Base-by-base conservation (phyloP, 2,329 filamentous ascomycete species). In the Exophiala sideris region DNA sequence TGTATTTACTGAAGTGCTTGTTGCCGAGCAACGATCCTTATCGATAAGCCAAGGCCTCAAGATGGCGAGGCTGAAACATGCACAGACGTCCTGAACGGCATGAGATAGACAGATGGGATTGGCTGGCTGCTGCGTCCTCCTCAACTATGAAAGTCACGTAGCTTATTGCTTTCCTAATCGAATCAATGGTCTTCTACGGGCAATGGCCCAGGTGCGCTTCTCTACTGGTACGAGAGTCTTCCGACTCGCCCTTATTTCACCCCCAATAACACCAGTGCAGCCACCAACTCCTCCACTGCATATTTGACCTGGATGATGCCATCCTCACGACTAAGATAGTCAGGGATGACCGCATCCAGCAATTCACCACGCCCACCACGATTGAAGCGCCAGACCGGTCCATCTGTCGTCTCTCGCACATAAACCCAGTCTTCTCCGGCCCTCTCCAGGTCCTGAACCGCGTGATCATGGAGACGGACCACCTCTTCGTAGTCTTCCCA, bases 251-350 rank as follows among this genome's bases (percentile, higher is more conserved):
- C 48, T 16, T 49, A 34, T 18, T 45, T 21, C 12, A 56, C 34
- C 7, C 54, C 54, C 41, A 56, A 33, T n/a, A 52, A 21, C 10
- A 21, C 50, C 44, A 56, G 44, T 45, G 35, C 49, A n/a, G n/a
- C 32, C 40, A 45, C 45, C 45, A 56, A n/a, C 18, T 39, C 45
- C 33, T n/a, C 50, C 47, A 46, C 46, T 24, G 44, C 54, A 39
- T 5, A 16, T 20, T 38, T 20, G 11, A 47, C 39, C 32, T 41
- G 39, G 8, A 48, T 7, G 18, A n/a, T 44, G 20, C 18, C n/a
- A 3, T n/a, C 41, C 24, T 29, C 24, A 29, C 24, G 24, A 29
- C 24, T 29, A 8, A 29, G 24, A 29, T 29, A 29, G 24, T 29
- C 24, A 5, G 24, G 24, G 24, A 29, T 8, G n/a, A 38, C 36